These are phyloP conservation scores for Neurospora sp. DNA, from an alignment of 495 filamentous ascomycete species.

Conservation along the genomic window DNA sequence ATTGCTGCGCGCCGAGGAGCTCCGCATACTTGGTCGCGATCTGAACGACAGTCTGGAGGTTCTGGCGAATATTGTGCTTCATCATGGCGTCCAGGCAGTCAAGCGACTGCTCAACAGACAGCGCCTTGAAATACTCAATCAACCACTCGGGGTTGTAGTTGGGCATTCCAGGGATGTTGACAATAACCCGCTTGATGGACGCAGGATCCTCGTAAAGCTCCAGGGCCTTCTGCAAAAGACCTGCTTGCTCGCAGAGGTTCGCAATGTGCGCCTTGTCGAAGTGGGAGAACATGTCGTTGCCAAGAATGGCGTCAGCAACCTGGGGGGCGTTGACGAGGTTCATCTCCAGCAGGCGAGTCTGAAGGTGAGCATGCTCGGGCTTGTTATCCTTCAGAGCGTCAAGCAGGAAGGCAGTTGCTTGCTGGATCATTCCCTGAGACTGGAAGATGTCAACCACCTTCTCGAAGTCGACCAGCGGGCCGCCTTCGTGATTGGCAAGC, in stretches of 20 bases:
- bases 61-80: slow-evolving; percentile 89
- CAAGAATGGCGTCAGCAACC: slow-evolving; percentile 93
- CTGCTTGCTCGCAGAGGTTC: slow-evolving; percentile 83
- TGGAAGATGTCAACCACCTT: slow-evolving; percentile 96
- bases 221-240: slow-evolving; percentile 75
- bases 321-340: slow-evolving; percentile 93
- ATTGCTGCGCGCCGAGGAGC: slow-evolving; percentile 74
- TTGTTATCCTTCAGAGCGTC: slow-evolving; percentile 90
- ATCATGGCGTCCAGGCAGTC: slow-evolving; percentile 96
- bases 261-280: slow-evolving; percentile 86
- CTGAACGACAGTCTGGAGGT: slow-evolving; percentile 86
- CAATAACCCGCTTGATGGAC: slow-evolving; percentile 77
- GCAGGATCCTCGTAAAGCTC: slow-evolving; percentile 89
- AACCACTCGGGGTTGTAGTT: slow-evolving; percentile 85
- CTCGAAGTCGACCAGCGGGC: slow-evolving; percentile 82
- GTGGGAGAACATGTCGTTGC: slow-evolving; percentile 95
- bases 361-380: slow-evolving; percentile 84
- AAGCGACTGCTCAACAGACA: slow-evolving; percentile 88
- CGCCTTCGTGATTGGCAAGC: slow-evolving; percentile 76
- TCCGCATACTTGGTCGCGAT: slow-evolving; percentile 97
- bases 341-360: slow-evolving; percentile 95
- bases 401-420: slow-evolving; percentile 91
- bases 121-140: slow-evolving; percentile 79
- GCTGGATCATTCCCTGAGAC: slow-evolving; percentile 93
- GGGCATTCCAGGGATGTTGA: slow-evolving; percentile 69